Conservation (phyloP, 2,329 filamentous ascomycete genomes). For the Talaromyces pinophilus region DNA sequence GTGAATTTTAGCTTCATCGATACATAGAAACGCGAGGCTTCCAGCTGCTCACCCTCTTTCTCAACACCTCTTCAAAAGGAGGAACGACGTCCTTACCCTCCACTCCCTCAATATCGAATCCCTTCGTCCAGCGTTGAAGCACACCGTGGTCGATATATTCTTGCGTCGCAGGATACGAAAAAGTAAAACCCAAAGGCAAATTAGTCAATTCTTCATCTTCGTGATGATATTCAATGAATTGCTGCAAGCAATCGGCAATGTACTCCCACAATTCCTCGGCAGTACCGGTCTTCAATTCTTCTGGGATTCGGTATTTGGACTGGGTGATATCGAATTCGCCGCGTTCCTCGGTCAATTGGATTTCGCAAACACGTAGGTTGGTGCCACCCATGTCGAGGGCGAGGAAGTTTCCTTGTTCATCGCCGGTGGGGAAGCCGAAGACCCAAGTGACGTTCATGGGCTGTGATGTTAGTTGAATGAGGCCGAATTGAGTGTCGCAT, state of each 20-base stretch:
- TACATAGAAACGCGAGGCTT: constrained; percentile 22
- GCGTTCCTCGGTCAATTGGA: constrained; percentile 81
- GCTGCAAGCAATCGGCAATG: constrained; percentile 86
- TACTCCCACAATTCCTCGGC: constrained; percentile 92
- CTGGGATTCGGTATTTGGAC: constrained; percentile 92
- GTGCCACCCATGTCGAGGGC: constrained; percentile 96
- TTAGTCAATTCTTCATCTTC: constrained; percentile 61
- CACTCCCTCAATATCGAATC: constrained; percentile 89
- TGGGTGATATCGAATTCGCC: constrained; percentile 94
- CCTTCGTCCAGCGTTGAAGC: constrained; percentile 95
- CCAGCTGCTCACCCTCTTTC: constrained; percentile 58
- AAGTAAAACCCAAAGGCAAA: constrained; percentile 86
- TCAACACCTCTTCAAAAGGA: constrained; percentile 77
- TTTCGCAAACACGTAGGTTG: constrained; percentile 91
- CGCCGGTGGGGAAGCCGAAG: constrained; percentile 80
- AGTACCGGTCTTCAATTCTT: constrained; percentile 83
- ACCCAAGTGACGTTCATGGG: constrained; percentile 99
- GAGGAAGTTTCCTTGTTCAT: constrained; percentile 84
- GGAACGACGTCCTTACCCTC: constrained; percentile 89
- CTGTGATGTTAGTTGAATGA: constrained; percentile 48
- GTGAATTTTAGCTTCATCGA: not conserved
- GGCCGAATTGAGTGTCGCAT: no score
- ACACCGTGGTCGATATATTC: constrained; percentile 91
- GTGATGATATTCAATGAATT: constrained; percentile 87
- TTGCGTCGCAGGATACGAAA: constrained; percentile 92